Base-by-base conservation (phyloP, 352 stramenopile species). In the Globisporangium paddicum region DNA sequence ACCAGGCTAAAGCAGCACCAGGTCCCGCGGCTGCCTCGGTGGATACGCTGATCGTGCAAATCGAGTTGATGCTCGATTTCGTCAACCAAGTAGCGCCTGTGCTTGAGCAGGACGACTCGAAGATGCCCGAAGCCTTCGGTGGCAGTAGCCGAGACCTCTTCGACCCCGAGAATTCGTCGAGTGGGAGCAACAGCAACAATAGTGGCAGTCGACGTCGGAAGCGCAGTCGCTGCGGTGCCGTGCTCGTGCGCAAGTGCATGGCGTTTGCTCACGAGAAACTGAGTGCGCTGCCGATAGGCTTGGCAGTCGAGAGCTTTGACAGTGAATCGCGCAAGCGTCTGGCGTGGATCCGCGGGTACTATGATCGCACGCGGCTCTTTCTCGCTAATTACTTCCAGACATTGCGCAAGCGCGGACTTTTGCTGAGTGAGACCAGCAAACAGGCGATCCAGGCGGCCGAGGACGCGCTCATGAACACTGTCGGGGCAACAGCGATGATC, bases 1-100 rank as follows among this genome's bases (percentile, higher is more conserved):
- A 23, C 38, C 38, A 44, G 16, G 7, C 32, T 2, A 51, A 8
- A 58, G 13, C 6, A 38, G 34, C 14, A 19, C 16, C 41, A 49
- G 3, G 3, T 26, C 19, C 38, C 6, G 37, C 58, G 21, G 35
- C 64, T 18, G 23, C 23, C 21, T 45, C 60, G 4, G 37, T 46
- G 6, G 55, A 62, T 0, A 25, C 42, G 21, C 52, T 69, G 26
- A 38, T 66, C 11, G 28, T 44, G 11, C 79, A 87, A 52, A 58
- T 66, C 11, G 78, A 87, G 46, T 40, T 87, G 6, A 84, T 86
- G 68, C 57, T 90, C 28, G 81, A 90, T 50, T 72, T 90, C 26
- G 54, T 87, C 58, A 90, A 86, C 58, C 25, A 69, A 2, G 55
- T 84, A 13, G 52, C 58, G 0, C 73, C 73, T 23, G 19, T 78